These are phyloP conservation scores for Candida sojae DNA, from an alignment of 1,139 yeast species.

Conservation along the genomic window DNA sequence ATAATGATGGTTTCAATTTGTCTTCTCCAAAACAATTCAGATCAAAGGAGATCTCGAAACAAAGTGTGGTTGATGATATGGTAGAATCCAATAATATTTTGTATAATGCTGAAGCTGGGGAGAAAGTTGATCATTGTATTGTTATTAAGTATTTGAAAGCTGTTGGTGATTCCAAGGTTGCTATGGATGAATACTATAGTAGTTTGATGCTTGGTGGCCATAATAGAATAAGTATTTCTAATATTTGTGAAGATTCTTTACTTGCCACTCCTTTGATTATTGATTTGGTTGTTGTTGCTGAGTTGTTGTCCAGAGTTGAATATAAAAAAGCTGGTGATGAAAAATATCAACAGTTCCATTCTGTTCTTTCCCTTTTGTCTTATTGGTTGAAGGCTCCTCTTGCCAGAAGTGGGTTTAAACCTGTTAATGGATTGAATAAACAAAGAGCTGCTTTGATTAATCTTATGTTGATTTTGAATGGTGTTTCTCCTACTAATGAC, in stretches of 20 bases:
- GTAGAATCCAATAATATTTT: conserved; percentile 85
- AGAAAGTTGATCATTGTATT: conserved; percentile 87
- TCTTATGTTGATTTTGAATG: conserved; percentile 85
- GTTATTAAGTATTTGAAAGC: conserved; percentile 94
- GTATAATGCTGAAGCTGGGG: conserved; percentile 80
- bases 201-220: conserved; percentile 98
- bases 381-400: conserved; percentile 98
- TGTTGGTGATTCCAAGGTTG: conserved; percentile 95
- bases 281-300: conserved; percentile 87
- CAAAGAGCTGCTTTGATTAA: conserved; percentile 93
- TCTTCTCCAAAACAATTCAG: conserved; percentile 92
- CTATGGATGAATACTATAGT: conserved; percentile 97
- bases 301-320: conserved; percentile 82
- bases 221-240: conserved; percentile 89
- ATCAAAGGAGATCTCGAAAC: conserved; percentile 92
- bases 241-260: conserved; percentile 94
- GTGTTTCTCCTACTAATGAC: conserved; percentile 87
- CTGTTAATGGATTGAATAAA: conserved; percentile 92
- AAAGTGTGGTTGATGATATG: conserved; percentile 92
- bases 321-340: conserved; percentile 52
- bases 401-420: conserved; percentile 85
- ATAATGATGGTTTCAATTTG: conserved; percentile 92
- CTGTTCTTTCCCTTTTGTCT: conserved; percentile 83
- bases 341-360: conserved; percentile 69
- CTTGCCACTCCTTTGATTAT: conserved; percentile 93